Base-by-base conservation (phyloP, 805 yeast species). In the Priceomyces melissophilus region DNA sequence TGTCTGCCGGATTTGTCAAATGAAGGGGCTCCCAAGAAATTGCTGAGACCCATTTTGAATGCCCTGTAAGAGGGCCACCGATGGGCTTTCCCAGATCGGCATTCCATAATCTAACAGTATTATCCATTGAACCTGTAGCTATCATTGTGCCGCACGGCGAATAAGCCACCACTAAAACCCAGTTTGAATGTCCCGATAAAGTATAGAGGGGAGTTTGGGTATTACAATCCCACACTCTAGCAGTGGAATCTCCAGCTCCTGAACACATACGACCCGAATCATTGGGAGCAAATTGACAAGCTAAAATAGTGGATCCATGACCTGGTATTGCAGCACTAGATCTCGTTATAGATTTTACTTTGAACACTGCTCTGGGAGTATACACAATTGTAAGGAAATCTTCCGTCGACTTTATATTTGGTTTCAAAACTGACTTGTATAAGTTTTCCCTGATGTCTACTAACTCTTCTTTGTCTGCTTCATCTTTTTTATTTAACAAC, bases 121-220 rank as follows among this genome's bases (percentile, higher is more conserved):
- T 81, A 58, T 93, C 99, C 96, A 88, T 89, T 17, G 95, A 82
- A 0, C 98, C 99, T 1, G 99, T 91, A 10, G 99, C 99, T 35
- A 93, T 79, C 55, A 82, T 73, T 46, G 81, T 81, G 17, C 96
- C 98, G 61, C 87, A 86, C 3, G 99, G 97, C 14, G 95, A 84
- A 83, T 95, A 93, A 2, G 85, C 70, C 6, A 85, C 96, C 60
- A 95, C 84, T 34, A 93, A 68, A 5, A 93, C 98, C 96, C 97
- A 93, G 66, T 90, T 88, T 9, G 79, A 69, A 56, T 93, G 99
- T 1, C 98, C 98, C 4, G 71, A 55, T 39, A 93, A 67, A 0
- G 95, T 87, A 46, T 79, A 76, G 56, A 82, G 69, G 7, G 96
- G 96, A 0, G 99, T 93, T 50, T 87, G 93, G 0, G 98, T 90